Evolutionary conservation across 306 rosid species (phyloP).

Genomic region (Rubus parviflorus): DNA sequence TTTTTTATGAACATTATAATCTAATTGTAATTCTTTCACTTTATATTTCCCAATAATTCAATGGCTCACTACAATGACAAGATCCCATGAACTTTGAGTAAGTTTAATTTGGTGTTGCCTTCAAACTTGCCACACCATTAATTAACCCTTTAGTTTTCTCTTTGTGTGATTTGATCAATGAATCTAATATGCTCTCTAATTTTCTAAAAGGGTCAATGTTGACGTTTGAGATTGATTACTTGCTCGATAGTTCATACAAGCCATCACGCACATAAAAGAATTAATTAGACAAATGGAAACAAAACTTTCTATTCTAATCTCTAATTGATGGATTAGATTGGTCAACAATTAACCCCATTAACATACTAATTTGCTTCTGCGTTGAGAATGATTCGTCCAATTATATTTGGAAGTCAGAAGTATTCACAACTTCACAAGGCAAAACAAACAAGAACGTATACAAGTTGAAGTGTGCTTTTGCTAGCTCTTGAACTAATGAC

Average conservation of each 20-base stretch:
- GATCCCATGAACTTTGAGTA: not conserved
- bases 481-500: slow-evolving; percentile 5
- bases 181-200: not conserved
- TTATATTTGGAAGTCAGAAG: slow-evolving; percentile 7
- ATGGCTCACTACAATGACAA: not conserved
- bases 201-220: not conserved
- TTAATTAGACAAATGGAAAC: not conserved
- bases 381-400: not conserved
- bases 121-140: not conserved
- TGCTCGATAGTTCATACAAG: not conserved
- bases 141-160: not conserved
- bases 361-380: not conserved
- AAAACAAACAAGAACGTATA: slow-evolving; percentile 19
- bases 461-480: slow-evolving; percentile 10
- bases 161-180: not conserved
- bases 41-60: not conserved
- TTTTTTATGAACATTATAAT: too few relatives aligned
- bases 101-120: not conserved
- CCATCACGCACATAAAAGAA: not conserved
- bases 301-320: not conserved
- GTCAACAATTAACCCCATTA: not conserved
- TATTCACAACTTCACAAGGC: not conserved
- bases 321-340: not conserved
- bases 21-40: too few relatives aligned
- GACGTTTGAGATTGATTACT: slow-evolving; percentile 5